A percentile compares a stretch with the other conserved stretches of the same genome.
Evolutionary conservation across 768 basidiomycete species (phyloP).

Genomic region (Mrakia hoshinonis): DNA sequence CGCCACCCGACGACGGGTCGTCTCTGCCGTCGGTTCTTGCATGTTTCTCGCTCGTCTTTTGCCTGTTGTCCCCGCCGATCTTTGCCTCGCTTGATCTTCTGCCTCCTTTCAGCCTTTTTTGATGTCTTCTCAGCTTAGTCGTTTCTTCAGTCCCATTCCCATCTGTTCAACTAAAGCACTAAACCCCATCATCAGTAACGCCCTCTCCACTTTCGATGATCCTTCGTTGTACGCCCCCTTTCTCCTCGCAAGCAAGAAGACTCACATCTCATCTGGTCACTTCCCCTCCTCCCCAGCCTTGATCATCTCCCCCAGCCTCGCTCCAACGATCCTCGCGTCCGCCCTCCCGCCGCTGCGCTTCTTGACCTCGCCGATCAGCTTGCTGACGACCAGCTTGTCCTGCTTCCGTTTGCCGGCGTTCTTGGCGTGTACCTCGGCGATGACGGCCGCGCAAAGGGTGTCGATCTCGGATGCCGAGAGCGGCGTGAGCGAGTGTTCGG

Average conservation of each 20-base stretch:
- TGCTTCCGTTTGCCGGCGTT: conserved; percentile 58
- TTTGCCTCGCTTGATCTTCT: too few species aligned
- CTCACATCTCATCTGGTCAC: neutral
- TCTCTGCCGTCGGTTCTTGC: neutral
- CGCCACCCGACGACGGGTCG: too few species aligned
- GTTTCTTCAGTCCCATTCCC: neutral
- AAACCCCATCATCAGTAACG: too few species aligned
- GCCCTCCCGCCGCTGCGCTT: conserved; percentile 66
- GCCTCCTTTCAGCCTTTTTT: neutral
- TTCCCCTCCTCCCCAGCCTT: neutral
- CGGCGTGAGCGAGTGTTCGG: conserved; percentile 14
- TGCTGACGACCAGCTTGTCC: conserved; percentile 70
- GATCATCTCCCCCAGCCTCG: conserved; percentile 43
- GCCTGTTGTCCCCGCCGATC: neutral
- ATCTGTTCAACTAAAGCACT: too few species aligned
- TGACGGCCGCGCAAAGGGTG: conserved; percentile 55
- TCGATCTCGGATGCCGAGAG: conserved; percentile 44
- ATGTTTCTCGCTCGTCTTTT: neutral
- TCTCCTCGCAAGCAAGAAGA: too few species aligned
- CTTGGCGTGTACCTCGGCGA: conserved; percentile 52
- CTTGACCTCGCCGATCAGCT: conserved; percentile 79
- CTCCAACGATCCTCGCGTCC: conserved; percentile 56
- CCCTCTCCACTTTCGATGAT: neutral
- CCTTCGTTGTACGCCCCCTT: neutral
- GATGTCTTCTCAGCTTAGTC: neutral